Evolutionary conservation across 768 basidiomycete genomes (phyloP).

Genomic region (Lentinula sp.): DNA sequence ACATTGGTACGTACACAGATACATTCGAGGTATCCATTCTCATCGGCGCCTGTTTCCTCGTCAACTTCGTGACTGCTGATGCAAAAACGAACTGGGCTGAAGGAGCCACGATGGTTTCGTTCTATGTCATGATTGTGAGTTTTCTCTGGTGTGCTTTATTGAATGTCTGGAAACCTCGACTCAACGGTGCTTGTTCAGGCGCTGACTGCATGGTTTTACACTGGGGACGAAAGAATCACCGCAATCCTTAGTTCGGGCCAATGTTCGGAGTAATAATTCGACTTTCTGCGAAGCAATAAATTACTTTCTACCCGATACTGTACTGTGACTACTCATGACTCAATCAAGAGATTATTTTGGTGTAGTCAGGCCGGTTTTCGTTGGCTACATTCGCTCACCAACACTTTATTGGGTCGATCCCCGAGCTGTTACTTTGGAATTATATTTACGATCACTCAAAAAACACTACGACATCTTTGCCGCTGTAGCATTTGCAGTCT

Average conservation of each 20-base stretch:
- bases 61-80: constrained; percentile 77
- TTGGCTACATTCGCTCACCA: no score
- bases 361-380: no score
- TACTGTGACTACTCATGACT: no score
- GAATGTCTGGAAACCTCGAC: neutral
- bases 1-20: constrained; percentile 30
- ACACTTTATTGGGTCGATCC: no score
- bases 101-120: constrained; percentile 57
- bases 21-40: constrained; percentile 62
- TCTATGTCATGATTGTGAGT: constrained; percentile 58
- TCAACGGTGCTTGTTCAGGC: neutral
- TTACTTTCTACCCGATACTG: no score
- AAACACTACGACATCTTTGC: no score
- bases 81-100: constrained; percentile 75
- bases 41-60: constrained; percentile 65
- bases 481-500: no score
- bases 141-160: neutral
- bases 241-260: neutral
- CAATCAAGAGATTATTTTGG: no score
- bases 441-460: no score
- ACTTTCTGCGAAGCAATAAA: no score
- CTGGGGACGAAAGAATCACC: neutral
- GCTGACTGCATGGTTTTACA: constrained; percentile 4
- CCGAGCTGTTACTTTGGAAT: no score
- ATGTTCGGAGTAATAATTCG: neutral